phyloP scores from a whole-genome alignment of 345 rosid species.

The Lepidium africanum region DNA sequence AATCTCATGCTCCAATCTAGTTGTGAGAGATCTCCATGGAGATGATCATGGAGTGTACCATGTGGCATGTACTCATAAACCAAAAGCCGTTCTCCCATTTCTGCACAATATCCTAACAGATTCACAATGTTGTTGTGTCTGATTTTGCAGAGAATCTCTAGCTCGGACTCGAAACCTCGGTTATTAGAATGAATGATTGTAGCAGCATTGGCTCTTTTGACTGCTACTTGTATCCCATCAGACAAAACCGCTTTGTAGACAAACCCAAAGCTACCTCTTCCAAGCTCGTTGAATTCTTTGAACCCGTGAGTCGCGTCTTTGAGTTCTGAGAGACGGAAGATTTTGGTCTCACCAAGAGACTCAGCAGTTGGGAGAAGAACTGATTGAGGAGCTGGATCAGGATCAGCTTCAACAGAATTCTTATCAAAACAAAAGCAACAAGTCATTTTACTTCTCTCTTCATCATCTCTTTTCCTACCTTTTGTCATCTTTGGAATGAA shows the following conservation, averaged over 20 bases:
- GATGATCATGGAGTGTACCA: constrained; percentile 80
- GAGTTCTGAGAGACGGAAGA: constrained; percentile 72
- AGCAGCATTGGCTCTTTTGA: constrained; percentile 90
- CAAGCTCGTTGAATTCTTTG: constrained; percentile 86
- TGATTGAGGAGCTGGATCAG: constrained; percentile 31
- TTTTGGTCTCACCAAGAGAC: constrained; percentile 61
- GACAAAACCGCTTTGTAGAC: constrained; percentile 81
- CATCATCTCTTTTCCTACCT: constrained; percentile 38
- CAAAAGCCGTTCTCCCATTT: constrained; percentile 84
- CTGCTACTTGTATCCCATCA: constrained; percentile 83
- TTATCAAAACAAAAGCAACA: constrained; percentile 51
- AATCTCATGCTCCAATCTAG: constrained; percentile 69
- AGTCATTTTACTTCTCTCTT: constrained; percentile 38
- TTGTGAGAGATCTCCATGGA: constrained; percentile 72
- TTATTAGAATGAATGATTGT: constrained; percentile 79
- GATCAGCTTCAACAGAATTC: constrained; percentile 43
- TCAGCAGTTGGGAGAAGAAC: constrained; percentile 27
- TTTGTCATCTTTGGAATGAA: constrained; percentile 36
- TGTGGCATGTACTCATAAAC: constrained; percentile 89
- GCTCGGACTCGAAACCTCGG: constrained; percentile 75
- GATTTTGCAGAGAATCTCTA: constrained; percentile 66
- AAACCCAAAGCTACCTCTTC: constrained; percentile 86
- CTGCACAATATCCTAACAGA: constrained; percentile 74
- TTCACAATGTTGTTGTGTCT: constrained; percentile 79
- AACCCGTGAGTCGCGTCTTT: constrained; percentile 94